Evolutionary conservation across 2,329 filamentous ascomycete species (phyloP), one percentile per base, ranked within the genome.

Genomic region (Fusarium guadeloupense): DNA sequence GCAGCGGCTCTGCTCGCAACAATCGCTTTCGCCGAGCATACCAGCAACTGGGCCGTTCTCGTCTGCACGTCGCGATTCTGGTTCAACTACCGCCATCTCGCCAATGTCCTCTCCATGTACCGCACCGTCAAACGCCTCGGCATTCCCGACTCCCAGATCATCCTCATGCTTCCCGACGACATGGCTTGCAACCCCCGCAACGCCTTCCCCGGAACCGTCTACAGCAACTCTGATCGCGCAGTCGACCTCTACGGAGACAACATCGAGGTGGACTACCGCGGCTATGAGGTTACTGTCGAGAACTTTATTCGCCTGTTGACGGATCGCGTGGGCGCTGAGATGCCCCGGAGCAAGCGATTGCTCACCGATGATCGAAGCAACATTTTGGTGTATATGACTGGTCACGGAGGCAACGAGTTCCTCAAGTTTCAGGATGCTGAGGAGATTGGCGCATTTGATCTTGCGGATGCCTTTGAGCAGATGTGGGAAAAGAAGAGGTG

Each of bases 401-500:
- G 95, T 1, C 95, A 99, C 71, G 95, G 95, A 26, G 95, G 95
- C 16, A 97, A 98, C 74, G 93, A 97, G 78, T 99, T 99, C 70
- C 79, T 99, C 55, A 99, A 99, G 76, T 99, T 99, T 72, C 95
- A 99, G 76, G 95, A 99, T 69, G 92, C 93, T 7, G 95, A 99
- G 76, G 95, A 99, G 78, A 98, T 99, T 66, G 93, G 92, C 51
- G 93, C 93, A 0, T 97, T 96, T 75, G 95, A 99, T 78, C 81
- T 99, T 53, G 95, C 96, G 6, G 92, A 99, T 76, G 95, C 95
- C 0, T 98, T 99, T 75, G 93, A 96, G 77, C 94, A 99, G 81
- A 99, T 99, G 95, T 97, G 93, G 91, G 95, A 99, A 83, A 99
- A 99, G 87, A 96, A 96, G 81, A 89, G 95, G 81, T 89, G n/a